These are phyloP conservation scores for Trichophyton benhamiae DNA, from an alignment of 2,329 filamentous ascomycete genomes.

Conservation along the genomic window DNA sequence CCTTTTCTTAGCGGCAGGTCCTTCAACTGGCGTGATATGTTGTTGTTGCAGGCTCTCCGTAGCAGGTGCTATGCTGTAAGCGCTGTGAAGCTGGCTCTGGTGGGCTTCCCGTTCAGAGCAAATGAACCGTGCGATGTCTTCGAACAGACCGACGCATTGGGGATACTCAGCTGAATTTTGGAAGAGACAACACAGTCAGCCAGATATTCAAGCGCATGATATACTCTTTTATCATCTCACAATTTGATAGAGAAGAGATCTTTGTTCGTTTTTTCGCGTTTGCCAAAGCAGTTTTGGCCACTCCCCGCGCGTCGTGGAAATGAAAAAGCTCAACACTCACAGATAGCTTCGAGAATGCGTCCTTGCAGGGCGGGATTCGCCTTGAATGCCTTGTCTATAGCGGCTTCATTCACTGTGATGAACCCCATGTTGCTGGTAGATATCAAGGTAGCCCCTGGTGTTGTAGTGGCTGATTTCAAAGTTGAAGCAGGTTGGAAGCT, in stretches of 20 bases:
- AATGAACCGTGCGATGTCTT: conserved; percentile 39
- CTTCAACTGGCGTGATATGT: conserved; percentile 19
- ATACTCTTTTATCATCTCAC: background rate
- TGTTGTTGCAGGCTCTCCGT: conserved; percentile 5
- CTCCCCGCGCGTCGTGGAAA: conserved; percentile 4
- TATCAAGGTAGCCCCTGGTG: background rate
- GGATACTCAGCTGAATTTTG: conserved; percentile 23
- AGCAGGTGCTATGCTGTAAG: background rate
- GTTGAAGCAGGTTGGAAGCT: background rate
- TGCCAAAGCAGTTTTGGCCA: conserved; percentile 2
- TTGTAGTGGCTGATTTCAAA: background rate
- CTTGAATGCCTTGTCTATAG: conserved; percentile 32
- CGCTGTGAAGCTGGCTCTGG: conserved; percentile 16
- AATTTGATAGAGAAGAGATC: background rate
- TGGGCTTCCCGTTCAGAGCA: conserved; percentile 24
- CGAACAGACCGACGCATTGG: conserved; percentile 32
- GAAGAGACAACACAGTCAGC: conserved; percentile 1
- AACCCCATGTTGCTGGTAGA: conserved; percentile 26
- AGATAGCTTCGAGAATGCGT: conserved; percentile 33
- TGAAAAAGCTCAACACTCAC: conserved; percentile 19
- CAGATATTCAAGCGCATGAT: background rate
- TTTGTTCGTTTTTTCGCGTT: background rate
- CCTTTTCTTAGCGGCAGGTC: conserved; percentile 37
- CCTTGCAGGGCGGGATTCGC: conserved; percentile 28
- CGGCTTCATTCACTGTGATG: conserved; percentile 19